A percentile compares a stretch with the other conserved stretches of the same genome.
Conservation (phyloP, 805 yeast species). For the Monosporozyma solicola region DNA sequence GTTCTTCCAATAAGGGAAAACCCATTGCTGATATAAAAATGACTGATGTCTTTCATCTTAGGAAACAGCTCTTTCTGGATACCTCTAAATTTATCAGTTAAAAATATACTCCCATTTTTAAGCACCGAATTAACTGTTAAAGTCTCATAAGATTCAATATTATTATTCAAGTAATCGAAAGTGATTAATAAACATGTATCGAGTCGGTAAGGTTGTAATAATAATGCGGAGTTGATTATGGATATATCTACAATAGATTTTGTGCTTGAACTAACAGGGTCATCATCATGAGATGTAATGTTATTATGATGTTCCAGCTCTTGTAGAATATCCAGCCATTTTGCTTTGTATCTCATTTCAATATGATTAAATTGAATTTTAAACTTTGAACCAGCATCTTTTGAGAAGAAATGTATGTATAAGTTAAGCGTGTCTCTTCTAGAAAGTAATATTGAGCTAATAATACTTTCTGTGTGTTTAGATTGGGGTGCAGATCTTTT, state of each 20-base stretch:
- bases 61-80: not conserved
- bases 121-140: constrained; percentile 38
- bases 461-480: constrained; percentile 22
- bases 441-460: constrained; percentile 29
- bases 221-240: constrained; percentile 47
- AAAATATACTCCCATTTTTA: constrained; percentile 40
- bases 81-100: constrained; percentile 51
- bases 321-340: constrained; percentile 37
- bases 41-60: constrained; percentile 2
- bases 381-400: constrained; percentile 20
- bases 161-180: constrained; percentile 46
- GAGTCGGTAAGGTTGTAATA: constrained; percentile 57
- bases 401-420: constrained; percentile 31
- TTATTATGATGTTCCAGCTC: not conserved
- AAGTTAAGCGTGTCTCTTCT: constrained; percentile 34
- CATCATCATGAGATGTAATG: not conserved
- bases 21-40: constrained; percentile 20
- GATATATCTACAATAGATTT: constrained; percentile 8
- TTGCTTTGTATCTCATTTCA: constrained; percentile 48
- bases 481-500: constrained; percentile 5
- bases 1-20: constrained; percentile 21
- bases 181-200: constrained; percentile 44
- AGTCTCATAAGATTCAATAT: constrained; percentile 1
- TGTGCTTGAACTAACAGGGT: not conserved
- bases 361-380: constrained; percentile 42